Percentiles rank a stretch among this genome's conserved stretches.
These are phyloP conservation scores for Arachnomyces sp. DNA, from an alignment of 2,329 filamentous ascomycete species.

Conservation along the genomic window DNA sequence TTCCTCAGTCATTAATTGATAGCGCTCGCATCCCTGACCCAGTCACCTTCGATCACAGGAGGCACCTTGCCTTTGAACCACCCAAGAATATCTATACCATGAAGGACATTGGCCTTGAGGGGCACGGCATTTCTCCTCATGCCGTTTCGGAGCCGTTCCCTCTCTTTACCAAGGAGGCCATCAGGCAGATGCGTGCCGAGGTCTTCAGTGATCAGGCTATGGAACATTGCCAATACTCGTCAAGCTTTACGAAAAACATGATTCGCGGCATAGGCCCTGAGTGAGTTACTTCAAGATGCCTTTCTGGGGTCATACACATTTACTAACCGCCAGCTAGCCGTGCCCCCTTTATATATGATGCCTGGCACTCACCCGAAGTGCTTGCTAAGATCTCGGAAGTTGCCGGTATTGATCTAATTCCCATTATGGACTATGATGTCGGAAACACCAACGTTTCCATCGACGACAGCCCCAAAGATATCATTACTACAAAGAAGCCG, in stretches of 20 bases:
- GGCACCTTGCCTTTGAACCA: conserved; percentile 8
- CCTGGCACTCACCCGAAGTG: conserved; percentile 48
- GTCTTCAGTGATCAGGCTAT: conserved; percentile 49
- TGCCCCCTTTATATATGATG: conserved; percentile 54
- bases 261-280: conserved; percentile 46
- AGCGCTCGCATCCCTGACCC: conserved; percentile 11
- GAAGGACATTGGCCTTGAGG: conserved; percentile 27
- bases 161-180: conserved; percentile 52
- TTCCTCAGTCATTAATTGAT: conserved; percentile 23
- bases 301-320: conserved; percentile 1
- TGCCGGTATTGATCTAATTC: conserved; percentile 51
- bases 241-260: conserved; percentile 44
- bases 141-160: conserved; percentile 56
- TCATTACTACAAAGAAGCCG: conserved; percentile 12
- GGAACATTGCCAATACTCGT: conserved; percentile 49
- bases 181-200: conserved; percentile 52
- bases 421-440: conserved; percentile 50
- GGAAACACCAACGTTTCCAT: conserved; percentile 50
- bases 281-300: too few relatives aligned
- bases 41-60: conserved; percentile 5
- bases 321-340: conserved; percentile 31
- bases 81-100: conserved; percentile 7
- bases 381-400: conserved; percentile 48
- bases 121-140: conserved; percentile 50
- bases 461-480: conserved; percentile 11